Conservation (phyloP, 1,284 basidiomycete genomes). For the Rhodotorula mucilaginosa region DNA sequence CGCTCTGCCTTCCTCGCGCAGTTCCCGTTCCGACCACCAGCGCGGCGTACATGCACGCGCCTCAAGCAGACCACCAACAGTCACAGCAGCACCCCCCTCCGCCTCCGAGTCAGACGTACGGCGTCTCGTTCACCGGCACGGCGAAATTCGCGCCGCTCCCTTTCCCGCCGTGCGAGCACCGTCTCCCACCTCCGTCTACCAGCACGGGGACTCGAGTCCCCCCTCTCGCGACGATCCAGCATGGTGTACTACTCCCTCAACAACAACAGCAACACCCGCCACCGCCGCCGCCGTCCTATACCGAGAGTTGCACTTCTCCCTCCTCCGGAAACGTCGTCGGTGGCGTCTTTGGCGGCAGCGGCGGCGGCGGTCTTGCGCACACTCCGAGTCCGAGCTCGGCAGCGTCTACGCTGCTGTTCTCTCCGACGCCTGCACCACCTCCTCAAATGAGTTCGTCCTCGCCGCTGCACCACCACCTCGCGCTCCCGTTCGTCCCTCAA, state of each 20-base stretch:
- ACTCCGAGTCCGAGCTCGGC: too few relatives aligned
- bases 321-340: too few relatives aligned
- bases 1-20: too few relatives aligned
- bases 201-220: neutral
- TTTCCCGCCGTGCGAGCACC: conserved; percentile 18
- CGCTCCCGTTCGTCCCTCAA: neutral
- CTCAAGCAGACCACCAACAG: too few relatives aligned
- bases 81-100: too few relatives aligned
- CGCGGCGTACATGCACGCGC: neutral
- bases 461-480: too few relatives aligned
- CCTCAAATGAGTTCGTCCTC: too few relatives aligned
- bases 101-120: neutral
- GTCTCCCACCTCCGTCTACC: conserved; percentile 7
- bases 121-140: conserved; percentile 2
- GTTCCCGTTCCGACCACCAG: too few relatives aligned
- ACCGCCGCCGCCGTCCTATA: neutral
- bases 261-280: neutral
- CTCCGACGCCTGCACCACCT: too few relatives aligned
- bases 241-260: neutral
- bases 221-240: neutral
- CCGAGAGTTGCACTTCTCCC: neutral
- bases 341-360: too few relatives aligned
- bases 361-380: too few relatives aligned
- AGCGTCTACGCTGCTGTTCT: too few relatives aligned
- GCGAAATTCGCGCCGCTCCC: conserved; percentile 7